Conservation (phyloP, 495 filamentous ascomycete species). For the Pyrenula aspistea region DNA sequence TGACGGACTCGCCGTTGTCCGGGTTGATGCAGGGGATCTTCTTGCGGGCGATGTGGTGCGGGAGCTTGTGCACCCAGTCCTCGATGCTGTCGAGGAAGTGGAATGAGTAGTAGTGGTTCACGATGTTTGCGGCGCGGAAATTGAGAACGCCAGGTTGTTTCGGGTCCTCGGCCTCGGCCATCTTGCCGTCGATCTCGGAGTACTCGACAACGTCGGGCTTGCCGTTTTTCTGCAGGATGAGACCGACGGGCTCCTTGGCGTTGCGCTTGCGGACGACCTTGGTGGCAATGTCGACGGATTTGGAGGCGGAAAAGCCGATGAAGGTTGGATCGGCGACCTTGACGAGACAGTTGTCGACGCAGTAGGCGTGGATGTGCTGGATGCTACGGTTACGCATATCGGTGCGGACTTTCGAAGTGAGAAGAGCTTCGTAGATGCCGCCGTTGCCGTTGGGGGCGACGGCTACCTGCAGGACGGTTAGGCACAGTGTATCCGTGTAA, state of each 20-base stretch:
- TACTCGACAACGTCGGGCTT: constrained; percentile 98
- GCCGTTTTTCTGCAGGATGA: constrained; percentile 91
- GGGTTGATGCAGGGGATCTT: constrained; percentile 87
- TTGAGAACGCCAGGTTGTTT: constrained; percentile 75
- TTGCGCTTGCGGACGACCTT: constrained; percentile 98
- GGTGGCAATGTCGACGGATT: constrained; percentile 89
- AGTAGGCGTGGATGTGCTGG: constrained; percentile 93
- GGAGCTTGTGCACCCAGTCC: constrained; percentile 69
- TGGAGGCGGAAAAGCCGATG: constrained; percentile 81
- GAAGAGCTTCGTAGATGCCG: constrained; percentile 87
- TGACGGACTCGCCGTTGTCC: constrained; percentile 63
- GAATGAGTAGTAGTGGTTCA: constrained; percentile 99
- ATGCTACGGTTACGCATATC: constrained; percentile 87
- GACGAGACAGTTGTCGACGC: constrained; percentile 98
- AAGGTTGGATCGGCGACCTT: constrained; percentile 94
- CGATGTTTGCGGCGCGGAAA: constrained; percentile 97
- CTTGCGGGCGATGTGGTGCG: constrained; percentile 93
- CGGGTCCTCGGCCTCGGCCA: constrained; percentile 78
- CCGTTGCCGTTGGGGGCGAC: constrained; percentile 99
- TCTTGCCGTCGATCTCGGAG: constrained; percentile 84
- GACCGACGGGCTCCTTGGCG: constrained; percentile 89
- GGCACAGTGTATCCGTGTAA: constrained; percentile 5
- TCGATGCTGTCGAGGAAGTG: constrained; percentile 85
- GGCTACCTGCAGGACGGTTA: constrained; percentile 43
- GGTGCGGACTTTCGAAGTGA: constrained; percentile 66